Percentiles rank a stretch among this genome's conserved stretches.
Evolutionary conservation across 1,284 basidiomycete genomes (phyloP).

Genomic region (Austroboletus rostrupii): DNA sequence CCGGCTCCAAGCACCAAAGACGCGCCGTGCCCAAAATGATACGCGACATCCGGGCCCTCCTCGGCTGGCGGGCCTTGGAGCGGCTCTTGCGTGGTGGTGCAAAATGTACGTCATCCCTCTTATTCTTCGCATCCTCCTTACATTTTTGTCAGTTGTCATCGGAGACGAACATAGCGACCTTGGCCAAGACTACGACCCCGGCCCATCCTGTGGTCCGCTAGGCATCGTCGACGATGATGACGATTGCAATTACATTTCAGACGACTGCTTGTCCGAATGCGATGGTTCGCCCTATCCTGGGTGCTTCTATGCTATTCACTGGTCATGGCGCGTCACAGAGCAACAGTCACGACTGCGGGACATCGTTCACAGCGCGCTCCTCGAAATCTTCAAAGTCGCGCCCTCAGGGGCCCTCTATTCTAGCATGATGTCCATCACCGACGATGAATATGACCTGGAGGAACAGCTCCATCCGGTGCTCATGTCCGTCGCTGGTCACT

Average conservation of each 20-base stretch:
- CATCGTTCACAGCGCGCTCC: slow-evolving; percentile 40
- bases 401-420: slow-evolving; percentile 48
- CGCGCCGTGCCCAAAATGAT: slow-evolving; percentile 48
- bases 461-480: slow-evolving; percentile 37
- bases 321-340: slow-evolving; percentile 40
- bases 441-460: slow-evolving; percentile 29
- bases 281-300: slow-evolving; percentile 25
- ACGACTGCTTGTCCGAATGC: slow-evolving; percentile 27
- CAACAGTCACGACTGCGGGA: slow-evolving; percentile 41
- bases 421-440: slow-evolving; percentile 38
- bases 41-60: slow-evolving; percentile 46
- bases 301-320: slow-evolving; percentile 45
- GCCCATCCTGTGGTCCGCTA: background rate
- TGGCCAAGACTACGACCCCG: slow-evolving; percentile 14
- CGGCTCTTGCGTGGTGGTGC: slow-evolving; percentile 50
- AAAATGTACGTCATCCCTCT: slow-evolving; percentile 31
- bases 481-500: slow-evolving; percentile 39
- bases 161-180: slow-evolving; percentile 31
- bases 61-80: slow-evolving; percentile 50
- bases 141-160: slow-evolving; percentile 7
- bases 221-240: slow-evolving; percentile 21
- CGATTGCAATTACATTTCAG: slow-evolving; percentile 27
- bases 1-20: slow-evolving; percentile 34
- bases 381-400: slow-evolving; percentile 41
- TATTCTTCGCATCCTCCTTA: slow-evolving; percentile 3